Base-by-base conservation (phyloP, 2,329 filamentous ascomycete species). In the Aotearoamyces nothofagi region DNA sequence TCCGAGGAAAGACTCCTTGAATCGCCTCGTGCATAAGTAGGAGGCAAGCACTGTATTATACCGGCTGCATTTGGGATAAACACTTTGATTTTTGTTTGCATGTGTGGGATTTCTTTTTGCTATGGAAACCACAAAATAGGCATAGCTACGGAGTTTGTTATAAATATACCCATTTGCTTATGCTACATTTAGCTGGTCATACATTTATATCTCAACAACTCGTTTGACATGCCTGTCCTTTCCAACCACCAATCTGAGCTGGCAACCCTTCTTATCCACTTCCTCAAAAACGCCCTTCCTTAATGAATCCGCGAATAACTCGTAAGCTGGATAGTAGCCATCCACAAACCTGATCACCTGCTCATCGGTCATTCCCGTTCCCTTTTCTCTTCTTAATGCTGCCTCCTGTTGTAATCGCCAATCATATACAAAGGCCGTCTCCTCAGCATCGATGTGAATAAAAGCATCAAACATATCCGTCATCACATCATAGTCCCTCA, bases 351-450 rank as follows among this genome's bases (percentile, higher is more conserved):
- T 53, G 20, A 61, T 57, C 9, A 80, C 72, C 41, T 75, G 60
- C 31, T 74, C 66, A 41, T 71, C 64, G 2, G 60, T 69, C 76
- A 81, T 81, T 0, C 74, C 76, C 10, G 22, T 35, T 1, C 72
- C 74, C 38, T 64, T 75, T 4, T 50, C 43, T 8, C 56, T 57
- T 27, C 69, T 60, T 40, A 80, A 55, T 15, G 54, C 60, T 23
- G 59, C 56, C 47, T 81, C 76, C 45, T 78, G 73, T 44, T 81
- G 56, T 38, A 69, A 51, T 9, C 76, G 57, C 76, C 76, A 81
- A 30, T 62, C 58, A 40, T 80, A 81, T 15, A 80, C 76, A 42
- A 63, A 77, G 17, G 54, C 51, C 10, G 65, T 57, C 39, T 78
- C 57, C 37, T 69, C 57, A 1, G 76, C 73, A 46, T 80, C 75